Base-by-base conservation (phyloP, 129 eudicot species). In the Rutidosis leptorrhynchoides region DNA sequence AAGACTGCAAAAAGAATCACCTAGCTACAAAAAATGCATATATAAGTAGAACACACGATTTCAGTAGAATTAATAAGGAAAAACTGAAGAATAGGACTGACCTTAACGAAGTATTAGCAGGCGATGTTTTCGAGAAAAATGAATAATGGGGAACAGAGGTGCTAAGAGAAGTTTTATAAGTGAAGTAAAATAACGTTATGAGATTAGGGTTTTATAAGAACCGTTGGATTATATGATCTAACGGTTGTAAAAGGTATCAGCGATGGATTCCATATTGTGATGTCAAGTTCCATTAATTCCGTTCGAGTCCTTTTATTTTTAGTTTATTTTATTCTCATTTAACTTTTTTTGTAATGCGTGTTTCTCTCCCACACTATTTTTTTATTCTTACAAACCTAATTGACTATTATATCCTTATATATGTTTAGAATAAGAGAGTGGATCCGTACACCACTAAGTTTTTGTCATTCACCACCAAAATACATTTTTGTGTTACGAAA, bases 111-210 rank as follows among this genome's bases (percentile, higher is more conserved):
- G 19, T 27, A 21, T 65, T 37, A 15, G 78, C 59, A 56, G 46
- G 35, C 6, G 10, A 29, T n/a, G 28, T 21, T 48, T 20, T 35
- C 7, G 58, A 73, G 78, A 59, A 74, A 74, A 66, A 43, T 8
- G 72, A 74, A 74, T 67, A 74, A 74, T 74, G 60, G 59, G 12
- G 35, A 33, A 58, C 72, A 26, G 78, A 56, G 61, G 21, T 65
- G 78, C 61, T 42, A 65, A 43, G 78, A 55, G 72, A 65, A 72
- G 15, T 74, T 74, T 74, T 74, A 74, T 74, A 74, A 56, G 67
- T 40, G 78, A 33, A 57, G 66, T 35, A 72, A 52, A 65, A 65
- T 35, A 66, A 56, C 51, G 62, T n/a, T 15, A 23, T 63, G 70
- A 24, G 61, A 72, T 56, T 74, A 74, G 72, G 78, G 78, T 74